Percentiles rank a stretch among this genome's conserved stretches.
Conservation (phyloP, 208 protist species). For the Crithidia acanthocephali region DNA sequence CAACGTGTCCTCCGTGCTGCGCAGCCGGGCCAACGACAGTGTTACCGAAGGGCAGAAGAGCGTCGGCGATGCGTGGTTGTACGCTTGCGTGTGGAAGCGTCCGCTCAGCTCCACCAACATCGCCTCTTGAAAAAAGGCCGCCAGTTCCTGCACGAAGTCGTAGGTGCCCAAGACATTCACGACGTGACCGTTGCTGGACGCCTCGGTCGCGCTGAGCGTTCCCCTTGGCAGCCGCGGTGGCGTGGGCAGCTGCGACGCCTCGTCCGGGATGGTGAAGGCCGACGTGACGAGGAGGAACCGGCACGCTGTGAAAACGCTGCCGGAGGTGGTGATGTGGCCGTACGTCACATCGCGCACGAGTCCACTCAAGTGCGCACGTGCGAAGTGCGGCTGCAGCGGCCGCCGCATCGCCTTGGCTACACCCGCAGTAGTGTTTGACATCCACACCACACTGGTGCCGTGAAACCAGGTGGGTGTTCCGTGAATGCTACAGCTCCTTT, state of each 20-base stretch:
- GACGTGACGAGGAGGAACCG: constrained; percentile 9
- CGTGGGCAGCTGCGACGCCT: constrained; percentile 4
- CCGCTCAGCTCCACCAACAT: constrained; percentile 4
- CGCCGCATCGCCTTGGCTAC: background rate
- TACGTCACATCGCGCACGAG: background rate
- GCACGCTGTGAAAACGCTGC: background rate
- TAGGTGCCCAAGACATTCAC: constrained; percentile 2
- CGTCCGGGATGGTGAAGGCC: background rate
- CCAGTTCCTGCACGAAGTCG: constrained; percentile 2
- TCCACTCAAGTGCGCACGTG: background rate
- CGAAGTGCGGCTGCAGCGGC: background rate
- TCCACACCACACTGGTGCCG: too few relatives aligned
- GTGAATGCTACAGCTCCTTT: too few relatives aligned
- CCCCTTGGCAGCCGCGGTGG: background rate
- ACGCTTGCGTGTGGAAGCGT: constrained; percentile 5
- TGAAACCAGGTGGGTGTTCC: too few relatives aligned
- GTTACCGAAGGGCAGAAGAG: background rate
- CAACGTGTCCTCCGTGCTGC: constrained; percentile 17
- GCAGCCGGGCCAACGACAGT: constrained; percentile 3
- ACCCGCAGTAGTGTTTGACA: background rate
- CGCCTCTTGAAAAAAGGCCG: background rate
- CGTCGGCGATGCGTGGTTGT: background rate
- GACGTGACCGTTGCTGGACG: background rate
- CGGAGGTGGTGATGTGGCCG: background rate
- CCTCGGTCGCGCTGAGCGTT: background rate